Evolutionary conservation across 1,284 basidiomycete species (phyloP), one percentile per base, ranked within the genome.

Genomic region (Cryptococcus hybrid): DNA sequence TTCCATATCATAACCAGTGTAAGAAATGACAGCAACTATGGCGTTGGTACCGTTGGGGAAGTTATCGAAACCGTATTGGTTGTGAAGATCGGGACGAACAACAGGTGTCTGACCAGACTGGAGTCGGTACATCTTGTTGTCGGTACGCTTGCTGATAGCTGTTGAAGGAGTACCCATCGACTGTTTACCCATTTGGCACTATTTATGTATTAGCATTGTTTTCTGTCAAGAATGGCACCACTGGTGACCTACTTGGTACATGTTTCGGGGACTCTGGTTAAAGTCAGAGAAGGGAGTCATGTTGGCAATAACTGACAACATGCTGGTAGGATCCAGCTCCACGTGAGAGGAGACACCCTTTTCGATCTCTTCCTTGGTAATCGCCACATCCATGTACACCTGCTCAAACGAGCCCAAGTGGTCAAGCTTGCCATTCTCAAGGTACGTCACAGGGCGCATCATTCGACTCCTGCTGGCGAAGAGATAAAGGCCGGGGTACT

Each of bases 1-100:
- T 80, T 99, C 96, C 96, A 99, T 99, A 77, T 99, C 96, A 79
- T 99, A 99, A 5, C 96, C 96, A 0, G 96, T 99, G 78, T 99
- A 99, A 0, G 96, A 99, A 67, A 99, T 98, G 74, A 99, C 96
- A 24, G 96, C 96, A 53, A 99, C 96, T 57, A 99, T 84, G 13
- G 96, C 96, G 77, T 99, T 99, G 46, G 90, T 97, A 13, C 95
- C 96, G 73, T 96, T 99, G 1, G 96, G 96, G 83, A 94, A 99
- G 52, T 90, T 87, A 78, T 99, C 96, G 88, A 99, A 97, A 47
- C 90, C 93, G 76, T 99, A 99, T n/a, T 87, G 86, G 75, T 92
- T 90, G 80, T 99, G 92, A 51, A 99, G 79, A 46, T 82, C 84
- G 3, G 96, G 96, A 34, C 96, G 89, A 35, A 98, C 96, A 56